A percentile compares a stretch with the other conserved stretches of the same genome.
Conservation (phyloP, 179 eudicot genomes). For the Nepenthes alata region DNA sequence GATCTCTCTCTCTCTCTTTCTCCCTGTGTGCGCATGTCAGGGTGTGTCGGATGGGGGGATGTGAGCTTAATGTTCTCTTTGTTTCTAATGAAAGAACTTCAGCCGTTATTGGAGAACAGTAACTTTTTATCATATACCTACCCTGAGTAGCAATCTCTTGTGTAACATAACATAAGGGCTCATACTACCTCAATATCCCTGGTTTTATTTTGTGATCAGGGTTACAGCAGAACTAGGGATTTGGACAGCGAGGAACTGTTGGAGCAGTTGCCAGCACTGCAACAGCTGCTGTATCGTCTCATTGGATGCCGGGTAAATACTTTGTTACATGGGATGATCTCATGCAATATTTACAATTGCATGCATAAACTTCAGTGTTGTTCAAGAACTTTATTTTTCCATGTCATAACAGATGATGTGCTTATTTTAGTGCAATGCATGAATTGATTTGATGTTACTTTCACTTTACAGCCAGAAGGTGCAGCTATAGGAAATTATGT, state of each 20-base stretch:
- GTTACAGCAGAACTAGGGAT: slow-evolving; percentile 77
- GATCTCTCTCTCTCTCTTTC: no score
- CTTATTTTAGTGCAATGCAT: not conserved
- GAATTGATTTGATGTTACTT: slow-evolving; percentile 2
- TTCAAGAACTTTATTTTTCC: not conserved
- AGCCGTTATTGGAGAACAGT: no score
- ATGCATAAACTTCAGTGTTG: not conserved
- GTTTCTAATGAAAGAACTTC: no score
- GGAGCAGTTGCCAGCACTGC: slow-evolving; percentile 85
- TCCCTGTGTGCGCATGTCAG: no score
- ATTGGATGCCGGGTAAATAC: slow-evolving; percentile 74
- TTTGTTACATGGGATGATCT: not conserved
- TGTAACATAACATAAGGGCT: no score
- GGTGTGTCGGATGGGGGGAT: no score
- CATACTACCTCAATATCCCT: not conserved
- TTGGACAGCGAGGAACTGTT: slow-evolving; percentile 60
- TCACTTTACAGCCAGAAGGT: slow-evolving; percentile 69
- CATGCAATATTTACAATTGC: not conserved
- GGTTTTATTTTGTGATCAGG: slow-evolving; percentile 25
- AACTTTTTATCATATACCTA: no score
- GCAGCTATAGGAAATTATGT: slow-evolving; percentile 78
- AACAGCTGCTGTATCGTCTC: slow-evolving; percentile 76
- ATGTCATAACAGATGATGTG: not conserved
- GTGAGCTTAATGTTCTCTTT: no score
- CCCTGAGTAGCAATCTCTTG: no score